Evolutionary conservation across 2,329 filamentous ascomycete genomes (phyloP), one percentile per base, ranked within the genome.

Genomic region (Colletotrichum sp.): DNA sequence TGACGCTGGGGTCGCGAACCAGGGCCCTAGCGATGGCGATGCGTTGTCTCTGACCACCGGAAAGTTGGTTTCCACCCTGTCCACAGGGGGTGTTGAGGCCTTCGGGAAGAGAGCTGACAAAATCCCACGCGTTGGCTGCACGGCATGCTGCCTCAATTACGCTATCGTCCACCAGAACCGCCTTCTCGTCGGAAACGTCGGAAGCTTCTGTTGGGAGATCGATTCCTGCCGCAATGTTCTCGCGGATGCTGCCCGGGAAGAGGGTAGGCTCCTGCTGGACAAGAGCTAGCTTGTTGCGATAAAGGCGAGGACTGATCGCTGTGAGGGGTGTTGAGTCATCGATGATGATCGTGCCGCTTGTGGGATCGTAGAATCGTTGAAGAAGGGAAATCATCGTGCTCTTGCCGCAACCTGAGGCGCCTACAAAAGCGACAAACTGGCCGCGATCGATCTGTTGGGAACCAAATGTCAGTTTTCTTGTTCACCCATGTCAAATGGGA

Each of bases 21-120:
- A 95, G 92, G 10, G 92, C 92, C 7, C 94, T 88, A 0, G 94
- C 94, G 76, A 96, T 95, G 8, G 93, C 93, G 34, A 95, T 90
- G 21, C 93, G 90, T 81, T 95, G 94, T 6, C 93, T 87, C 81
- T 95, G 93, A 1, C 94, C 94, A 24, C 94, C 94, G 1, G 92
- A 94, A 2, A 96, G 86, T 72, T 93, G 92, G 18, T 93, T 90
- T 1, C 93, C 93, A 59, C 90, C 90, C 78, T 93, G 90, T 2
- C 93, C 93, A 24, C 94, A 93, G 1, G 88, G 85, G 0, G 93
- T 94, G 2, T 88, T 85, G 72, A 94, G 92, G 1, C 91, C 92
- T 18, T 77, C 64, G 1, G 91, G 90, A 0, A 93, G 85, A 3
- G 88, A 88, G 1, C 85, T 82, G 36, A 93, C 86, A 74, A 92